A percentile compares a stretch with the other conserved stretches of the same genome.
Evolutionary conservation across 106 monocot genomes (phyloP).

Genomic region (Dendrobium officinale): DNA sequence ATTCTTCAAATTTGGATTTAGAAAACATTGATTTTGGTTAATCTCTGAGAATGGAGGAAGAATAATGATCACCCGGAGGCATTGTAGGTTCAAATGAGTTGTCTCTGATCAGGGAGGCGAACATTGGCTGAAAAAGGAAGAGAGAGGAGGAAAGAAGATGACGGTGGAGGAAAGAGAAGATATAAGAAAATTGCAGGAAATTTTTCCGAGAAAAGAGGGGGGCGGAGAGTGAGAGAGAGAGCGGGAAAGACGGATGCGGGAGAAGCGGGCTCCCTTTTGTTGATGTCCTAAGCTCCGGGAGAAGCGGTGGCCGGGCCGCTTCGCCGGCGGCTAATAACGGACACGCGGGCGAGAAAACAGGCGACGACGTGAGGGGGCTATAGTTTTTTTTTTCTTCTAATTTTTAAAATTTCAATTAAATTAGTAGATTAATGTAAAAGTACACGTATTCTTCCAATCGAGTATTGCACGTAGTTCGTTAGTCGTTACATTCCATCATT

Average conservation of each 20-base stretch:
- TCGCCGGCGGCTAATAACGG: no score
- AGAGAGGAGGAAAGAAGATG: neutral
- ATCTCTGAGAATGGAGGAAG: neutral
- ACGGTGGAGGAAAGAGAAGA: neutral
- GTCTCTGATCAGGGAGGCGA: neutral
- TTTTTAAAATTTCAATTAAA: no score
- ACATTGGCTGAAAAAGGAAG: neutral
- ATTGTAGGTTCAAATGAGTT: no score
- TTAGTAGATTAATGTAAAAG: no score
- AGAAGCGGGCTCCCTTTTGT: neutral
- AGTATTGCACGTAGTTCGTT: no score
- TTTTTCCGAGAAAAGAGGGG: neutral
- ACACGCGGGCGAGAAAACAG: no score
- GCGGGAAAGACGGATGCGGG: neutral
- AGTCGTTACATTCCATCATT: no score
- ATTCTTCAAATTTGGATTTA: neutral
- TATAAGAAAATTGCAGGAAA: neutral
- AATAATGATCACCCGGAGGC: neutral
- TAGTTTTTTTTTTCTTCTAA: no score
- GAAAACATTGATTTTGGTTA: neutral
- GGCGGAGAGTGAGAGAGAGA: neutral
- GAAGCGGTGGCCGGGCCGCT: no score
- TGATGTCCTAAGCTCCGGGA: neutral
- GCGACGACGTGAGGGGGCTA: no score
- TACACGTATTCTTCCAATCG: no score